Evolutionary conservation across 495 filamentous ascomycete genomes (phyloP), one percentile per base, ranked within the genome.

Genomic region (Tetracladium setigerum): DNA sequence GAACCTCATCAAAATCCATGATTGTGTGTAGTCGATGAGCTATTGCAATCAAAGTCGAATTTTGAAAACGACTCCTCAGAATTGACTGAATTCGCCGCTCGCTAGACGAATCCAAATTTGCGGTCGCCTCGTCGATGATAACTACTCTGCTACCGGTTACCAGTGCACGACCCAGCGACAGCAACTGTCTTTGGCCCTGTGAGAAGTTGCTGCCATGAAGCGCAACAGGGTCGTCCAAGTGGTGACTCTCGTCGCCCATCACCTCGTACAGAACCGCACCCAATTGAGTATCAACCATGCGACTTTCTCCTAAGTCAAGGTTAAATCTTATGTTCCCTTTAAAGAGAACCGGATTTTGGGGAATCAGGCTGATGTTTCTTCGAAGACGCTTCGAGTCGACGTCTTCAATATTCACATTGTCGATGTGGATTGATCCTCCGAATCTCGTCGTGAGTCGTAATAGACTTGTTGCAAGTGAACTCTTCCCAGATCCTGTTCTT

Each of bases 101-200:
- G 2, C 66, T 70, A 6, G 67, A 53, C 1, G 60, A 60, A 46
- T 79, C 75, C 3, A 79, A 52, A 22, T 70, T 65, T 7, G 60
- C 59, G 7, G 68, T 76, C 5, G 72, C 69, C 45, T 78, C 74
- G 46, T 78, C 72, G 0, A 79, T 61, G 3, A 78, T 39, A 1
- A 77, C 47, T 1, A 76, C 50, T 4, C 49, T 52, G 3, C 68
- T 67, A n/a, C 67, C 60, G 5, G 59, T 52, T 2, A 77, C 41
- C n/a, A 77, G 52, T 0, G 67, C 71, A 18, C 73, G 61, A 3
- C 72, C 70, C 12, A 77, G 62, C 41, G 64, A 66, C 40, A 75
- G 55, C 7, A 70, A 60, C 43, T 77, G 72, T 15, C 61, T 44
- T 47, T 77, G 72, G 1, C 72, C 73, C 6, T 68, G 70, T 17